Percentiles rank a stretch among this genome's conserved stretches.
These are phyloP conservation scores for Termitomyces sp. DNA, from an alignment of 768 basidiomycete genomes.

Conservation along the genomic window DNA sequence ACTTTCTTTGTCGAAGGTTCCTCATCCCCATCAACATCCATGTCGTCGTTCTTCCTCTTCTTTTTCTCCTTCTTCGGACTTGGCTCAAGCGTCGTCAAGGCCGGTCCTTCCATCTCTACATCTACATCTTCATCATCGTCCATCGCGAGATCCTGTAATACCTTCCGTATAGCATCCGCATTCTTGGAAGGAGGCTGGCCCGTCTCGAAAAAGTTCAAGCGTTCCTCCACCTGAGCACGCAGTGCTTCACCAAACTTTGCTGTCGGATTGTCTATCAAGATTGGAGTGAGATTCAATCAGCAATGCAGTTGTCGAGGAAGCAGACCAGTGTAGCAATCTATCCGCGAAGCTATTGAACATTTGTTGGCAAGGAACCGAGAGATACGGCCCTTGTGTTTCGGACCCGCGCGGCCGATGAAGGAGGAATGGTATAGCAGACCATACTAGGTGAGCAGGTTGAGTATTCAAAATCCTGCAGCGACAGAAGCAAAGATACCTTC, in stretches of 20 bases:
- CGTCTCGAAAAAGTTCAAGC: constrained; percentile 89
- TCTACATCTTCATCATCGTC: constrained; percentile 45
- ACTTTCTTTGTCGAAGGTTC: constrained; percentile 60
- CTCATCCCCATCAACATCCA: constrained; percentile 57
- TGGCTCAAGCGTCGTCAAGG: constrained; percentile 54
- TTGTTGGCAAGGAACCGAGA: constrained; percentile 99
- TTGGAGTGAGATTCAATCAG: constrained; percentile 1
- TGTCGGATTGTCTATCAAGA: constrained; percentile 67
- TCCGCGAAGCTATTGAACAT: constrained; percentile 93
- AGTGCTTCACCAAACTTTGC: constrained; percentile 95
- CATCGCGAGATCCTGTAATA: constrained; percentile 69
- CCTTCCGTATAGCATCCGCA: constrained; percentile 86
- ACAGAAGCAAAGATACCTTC: constrained; percentile 46
- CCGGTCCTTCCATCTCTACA: constrained; percentile 44
- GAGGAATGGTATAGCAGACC: constrained; percentile 96
- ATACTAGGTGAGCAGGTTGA: constrained; percentile 48
- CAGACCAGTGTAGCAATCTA: constrained; percentile 89
- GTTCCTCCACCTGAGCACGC: constrained; percentile 90
- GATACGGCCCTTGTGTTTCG: constrained; percentile 95
- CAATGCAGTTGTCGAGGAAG: not conserved
- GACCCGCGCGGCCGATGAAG: constrained; percentile 91
- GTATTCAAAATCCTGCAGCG: not conserved
- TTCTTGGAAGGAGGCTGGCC: constrained; percentile 88
- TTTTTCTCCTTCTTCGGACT: constrained; percentile 58
- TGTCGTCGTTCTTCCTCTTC: constrained; percentile 62